Conservation (phyloP, 108 stramenopile species). For the Skeletonema menzelii region DNA sequence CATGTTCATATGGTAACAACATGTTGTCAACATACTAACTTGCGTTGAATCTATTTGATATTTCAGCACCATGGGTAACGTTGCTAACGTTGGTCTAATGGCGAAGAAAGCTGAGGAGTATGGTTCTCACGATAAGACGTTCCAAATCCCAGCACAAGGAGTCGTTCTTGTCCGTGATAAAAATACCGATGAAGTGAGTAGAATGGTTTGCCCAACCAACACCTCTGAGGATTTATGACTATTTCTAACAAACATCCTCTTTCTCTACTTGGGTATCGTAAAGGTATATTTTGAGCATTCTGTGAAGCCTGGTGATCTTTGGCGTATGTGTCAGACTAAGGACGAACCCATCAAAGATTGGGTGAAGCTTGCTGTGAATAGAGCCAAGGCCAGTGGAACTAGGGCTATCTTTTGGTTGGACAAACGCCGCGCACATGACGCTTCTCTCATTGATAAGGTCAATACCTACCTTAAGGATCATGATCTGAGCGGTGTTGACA, state of each 20-base stretch:
- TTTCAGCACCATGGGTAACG: slow-evolving; percentile 71
- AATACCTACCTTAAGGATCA: slow-evolving; percentile 85
- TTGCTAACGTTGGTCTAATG: slow-evolving; percentile 91
- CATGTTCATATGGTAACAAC: too few relatives aligned
- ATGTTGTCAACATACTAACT: not conserved
- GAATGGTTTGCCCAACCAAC: not conserved
- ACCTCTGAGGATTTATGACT: not conserved
- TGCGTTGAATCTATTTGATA: not conserved
- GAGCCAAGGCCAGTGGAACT: slow-evolving; percentile 78
- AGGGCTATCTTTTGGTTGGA: slow-evolving; percentile 93
- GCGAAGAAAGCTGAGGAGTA: slow-evolving; percentile 95
- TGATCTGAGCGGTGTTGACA: slow-evolving; percentile 84
- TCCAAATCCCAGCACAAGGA: slow-evolving; percentile 76
- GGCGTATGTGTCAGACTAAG: slow-evolving; percentile 95
- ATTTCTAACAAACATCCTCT: not conserved
- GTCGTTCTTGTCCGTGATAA: slow-evolving; percentile 79
- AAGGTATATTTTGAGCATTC: slow-evolving; percentile 70
- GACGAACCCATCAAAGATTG: slow-evolving; percentile 92
- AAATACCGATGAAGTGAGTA: slow-evolving; percentile 60
- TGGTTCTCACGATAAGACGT: slow-evolving; percentile 94
- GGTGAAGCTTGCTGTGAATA: slow-evolving; percentile 85
- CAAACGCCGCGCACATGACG: slow-evolving; percentile 88
- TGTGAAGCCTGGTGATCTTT: slow-evolving; percentile 90
- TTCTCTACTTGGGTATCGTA: not conserved
- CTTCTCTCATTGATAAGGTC: slow-evolving; percentile 82